Conservation (phyloP, 2,329 filamentous ascomycete species). For the Fusarium coicis region DNA sequence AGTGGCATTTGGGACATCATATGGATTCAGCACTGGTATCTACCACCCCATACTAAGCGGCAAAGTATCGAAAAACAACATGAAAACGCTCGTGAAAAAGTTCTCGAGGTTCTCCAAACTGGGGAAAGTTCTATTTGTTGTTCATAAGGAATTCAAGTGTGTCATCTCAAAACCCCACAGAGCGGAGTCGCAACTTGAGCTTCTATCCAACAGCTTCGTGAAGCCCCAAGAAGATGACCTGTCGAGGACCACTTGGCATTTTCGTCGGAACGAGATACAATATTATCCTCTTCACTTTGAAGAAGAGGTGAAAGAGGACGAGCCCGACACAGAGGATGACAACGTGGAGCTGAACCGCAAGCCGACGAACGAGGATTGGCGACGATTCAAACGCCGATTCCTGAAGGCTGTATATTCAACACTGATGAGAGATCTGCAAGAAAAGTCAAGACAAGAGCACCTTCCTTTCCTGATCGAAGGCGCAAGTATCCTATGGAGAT, state of each 20-base stretch:
- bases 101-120: constrained; percentile 23
- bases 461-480: constrained; percentile 21
- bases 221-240: constrained; percentile 19
- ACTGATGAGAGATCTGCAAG: constrained; percentile 4
- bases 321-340: constrained; percentile 23
- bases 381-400: constrained; percentile 33
- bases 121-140: constrained; percentile 28
- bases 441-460: constrained; percentile 1
- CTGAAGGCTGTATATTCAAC: constrained; percentile 27
- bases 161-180: background rate
- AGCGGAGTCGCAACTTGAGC: constrained; percentile 16
- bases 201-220: constrained; percentile 21
- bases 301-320: constrained; percentile 8
- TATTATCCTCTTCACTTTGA: constrained; percentile 23
- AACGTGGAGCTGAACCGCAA: constrained; percentile 21
- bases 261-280: constrained; percentile 22
- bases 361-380: constrained; percentile 37
- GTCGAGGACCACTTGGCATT: constrained; percentile 13
- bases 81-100: constrained; percentile 32
- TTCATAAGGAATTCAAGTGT: constrained; percentile 35
- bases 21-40: constrained; percentile 38
- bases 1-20: constrained; percentile 36
- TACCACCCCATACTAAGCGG: constrained; percentile 31
- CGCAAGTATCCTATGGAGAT: constrained; percentile 31
- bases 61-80: constrained; percentile 36